Base-by-base conservation (phyloP, 257 asterid genomes). In the Salvia rosmarinus region DNA sequence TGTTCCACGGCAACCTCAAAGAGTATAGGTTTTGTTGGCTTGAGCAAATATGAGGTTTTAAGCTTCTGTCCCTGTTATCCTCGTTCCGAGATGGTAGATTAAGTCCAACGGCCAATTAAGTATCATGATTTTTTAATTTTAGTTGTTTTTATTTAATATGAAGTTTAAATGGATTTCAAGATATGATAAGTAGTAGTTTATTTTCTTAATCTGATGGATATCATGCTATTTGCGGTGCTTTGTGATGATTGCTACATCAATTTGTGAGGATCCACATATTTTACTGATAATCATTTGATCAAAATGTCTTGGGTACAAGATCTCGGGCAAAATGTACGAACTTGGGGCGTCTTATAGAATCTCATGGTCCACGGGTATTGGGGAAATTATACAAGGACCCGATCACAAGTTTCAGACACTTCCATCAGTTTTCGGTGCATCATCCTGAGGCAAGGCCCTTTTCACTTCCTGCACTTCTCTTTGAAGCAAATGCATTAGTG, bases 271-370 rank as follows among this genome's bases (percentile, higher is more conserved):
- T 51, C 11, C 17, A 6, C 49, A 6, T 35, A 13, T 25, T 40
- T 69, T 5, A 51, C n/a, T 72, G n/a, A 1, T 57, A 19, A 42
- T 71, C 58, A 61, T 56, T 69, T 78, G 52, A 19, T 67, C 49
- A 32, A 6, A 59, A 58, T 40, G 54, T 58, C n/a, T 67, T 49
- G 57, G 51, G 40, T 73, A 47, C 86, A 90, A 56, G 98, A 75
- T 25, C 75, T 39, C 72, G 86, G 74, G 73, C 96, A 42, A 86
- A 75, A 76, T 16, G 51, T 58, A 86, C 96, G n/a, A 93, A 90
- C 80, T 85, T 93, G 86, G 97, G 97, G 64, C 89, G 90, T 51
- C 67, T 93, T 16, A 84, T 93, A 96, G 97, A 90, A 78, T 40
- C 77, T 40, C 91, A 90, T n/a, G 90, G 98, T 55, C 90, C 90